Evolutionary conservation across 352 stramenopile genomes (phyloP), one percentile per base, ranked within the genome.

Genomic region (Phytophthora idaei): DNA sequence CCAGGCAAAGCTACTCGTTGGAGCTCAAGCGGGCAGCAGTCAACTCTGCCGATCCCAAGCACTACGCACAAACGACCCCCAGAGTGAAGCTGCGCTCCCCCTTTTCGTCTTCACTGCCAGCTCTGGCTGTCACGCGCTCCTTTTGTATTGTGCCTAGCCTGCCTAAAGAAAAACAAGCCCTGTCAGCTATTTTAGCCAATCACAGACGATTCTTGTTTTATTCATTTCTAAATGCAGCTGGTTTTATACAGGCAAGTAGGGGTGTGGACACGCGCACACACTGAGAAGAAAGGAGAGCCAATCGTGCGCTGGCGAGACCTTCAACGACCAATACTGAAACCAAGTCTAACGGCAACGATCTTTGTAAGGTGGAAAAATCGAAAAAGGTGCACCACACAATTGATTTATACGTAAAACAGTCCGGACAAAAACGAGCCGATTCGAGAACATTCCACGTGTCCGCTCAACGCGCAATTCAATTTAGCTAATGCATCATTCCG

Each of bases 131-230:
- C 60, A 60, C 39, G 59, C 59, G 52, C 52, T 65, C 31, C 37
- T 71, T 21, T 74, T 70, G 58, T 67, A 71, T 62, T 67, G 41
- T 67, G 61, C 36, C 14, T 25, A 31, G 27, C 8, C 12, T 51
- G n/a, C 11, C 48, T 42, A 67, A 70, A 58, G 46, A 47, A 74
- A 66, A 65, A 67, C n/a, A 14, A 34, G 41, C 7, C 32, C 31
- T 21, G 15, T 41, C 12, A 46, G 4, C 12, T 45, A 49, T 74
- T 67, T 74, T 67, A 65, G 25, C 66, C 66, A 73, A 73, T 73
- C 42, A 46, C 6, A 32, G 17, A 29, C 1, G 1, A 39, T 7
- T 8, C 1, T 15, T 69, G 59, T 69, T 73, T 69, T 64, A 69
- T 61, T 61, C 65, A 55, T 31, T 9, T 52, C 21, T 41, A 61